Evolutionary conservation across 805 yeast species (phyloP).

Genomic region (Candida endomychidarum): DNA sequence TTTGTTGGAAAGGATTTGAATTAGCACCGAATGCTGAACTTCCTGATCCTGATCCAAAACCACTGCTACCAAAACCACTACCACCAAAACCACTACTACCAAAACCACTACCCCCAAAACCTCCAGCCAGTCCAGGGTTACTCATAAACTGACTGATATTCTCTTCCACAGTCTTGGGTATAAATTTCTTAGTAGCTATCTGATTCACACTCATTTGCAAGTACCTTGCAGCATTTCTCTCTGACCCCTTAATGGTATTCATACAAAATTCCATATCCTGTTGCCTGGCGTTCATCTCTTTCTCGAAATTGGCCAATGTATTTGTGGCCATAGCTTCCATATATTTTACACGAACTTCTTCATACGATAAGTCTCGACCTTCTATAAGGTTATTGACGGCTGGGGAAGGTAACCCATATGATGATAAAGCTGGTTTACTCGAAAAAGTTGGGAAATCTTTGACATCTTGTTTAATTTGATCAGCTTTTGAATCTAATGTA

Average conservation of each 20-base stretch:
- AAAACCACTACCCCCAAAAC: constrained; percentile 20
- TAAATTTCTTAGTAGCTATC: constrained; percentile 25
- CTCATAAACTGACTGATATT: constrained; percentile 24
- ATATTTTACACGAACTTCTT: constrained; percentile 50
- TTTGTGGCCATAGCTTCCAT: constrained; percentile 41
- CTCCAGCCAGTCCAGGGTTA: constrained; percentile 1
- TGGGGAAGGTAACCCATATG: constrained; percentile 50
- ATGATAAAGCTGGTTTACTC: constrained; percentile 37
- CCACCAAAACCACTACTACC: constrained; percentile 7
- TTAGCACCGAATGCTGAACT: constrained; percentile 12
- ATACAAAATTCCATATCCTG: constrained; percentile 49
- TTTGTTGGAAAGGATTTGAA: constrained; percentile 13
- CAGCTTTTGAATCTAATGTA: constrained; percentile 18
- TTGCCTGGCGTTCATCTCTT: constrained; percentile 40
- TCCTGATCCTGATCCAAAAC: no score
- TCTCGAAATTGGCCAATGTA: constrained; percentile 37
- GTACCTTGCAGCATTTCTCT: constrained; percentile 55
- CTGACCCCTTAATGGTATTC: constrained; percentile 35
- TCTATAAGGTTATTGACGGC: constrained; percentile 48
- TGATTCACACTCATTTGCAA: constrained; percentile 46
- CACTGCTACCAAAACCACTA: constrained; percentile 21
- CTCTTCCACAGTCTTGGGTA: constrained; percentile 28
- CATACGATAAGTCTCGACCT: constrained; percentile 54
- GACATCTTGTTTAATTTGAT: constrained; percentile 24
- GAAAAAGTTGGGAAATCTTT: constrained; percentile 23